Conservation (phyloP, 805 yeast species). For the Cyberlindnera saturnus region DNA sequence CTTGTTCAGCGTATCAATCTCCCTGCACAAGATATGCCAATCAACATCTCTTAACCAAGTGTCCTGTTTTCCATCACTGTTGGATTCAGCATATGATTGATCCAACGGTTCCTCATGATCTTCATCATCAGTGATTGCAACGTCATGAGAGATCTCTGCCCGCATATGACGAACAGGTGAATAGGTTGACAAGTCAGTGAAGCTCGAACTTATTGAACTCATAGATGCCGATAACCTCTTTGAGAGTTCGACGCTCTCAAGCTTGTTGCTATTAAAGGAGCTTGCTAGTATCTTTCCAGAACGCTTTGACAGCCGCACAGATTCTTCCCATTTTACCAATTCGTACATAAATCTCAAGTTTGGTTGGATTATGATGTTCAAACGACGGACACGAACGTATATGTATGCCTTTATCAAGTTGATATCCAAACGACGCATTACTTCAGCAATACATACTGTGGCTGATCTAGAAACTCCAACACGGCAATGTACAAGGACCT, state of each 20-base stretch:
- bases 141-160: neutral
- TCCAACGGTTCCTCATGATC: neutral
- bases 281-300: neutral
- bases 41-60: conserved; percentile 59
- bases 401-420: conserved; percentile 75
- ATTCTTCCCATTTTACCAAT: conserved; percentile 61
- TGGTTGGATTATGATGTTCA: conserved; percentile 92
- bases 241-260: conserved; percentile 1
- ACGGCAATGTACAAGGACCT: conserved; percentile 82
- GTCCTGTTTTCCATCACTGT: conserved; percentile 5
- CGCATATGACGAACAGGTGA: conserved; percentile 1
- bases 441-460: conserved; percentile 92
- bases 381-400: conserved; percentile 81
- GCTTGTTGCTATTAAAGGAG: neutral
- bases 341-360: conserved; percentile 89
- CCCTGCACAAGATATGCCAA: conserved; percentile 84
- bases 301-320: conserved; percentile 11
- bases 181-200: conserved; percentile 5
- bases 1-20: conserved; percentile 70
- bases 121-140: conserved; percentile 9
- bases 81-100: no score
- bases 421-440: conserved; percentile 68
- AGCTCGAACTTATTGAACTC: conserved; percentile 9
- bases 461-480: conserved; percentile 96
- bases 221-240: conserved; percentile 10